These are phyloP conservation scores for Hyphopichia pseudoburtonii DNA, from an alignment of 1,139 yeast species.

Conservation along the genomic window DNA sequence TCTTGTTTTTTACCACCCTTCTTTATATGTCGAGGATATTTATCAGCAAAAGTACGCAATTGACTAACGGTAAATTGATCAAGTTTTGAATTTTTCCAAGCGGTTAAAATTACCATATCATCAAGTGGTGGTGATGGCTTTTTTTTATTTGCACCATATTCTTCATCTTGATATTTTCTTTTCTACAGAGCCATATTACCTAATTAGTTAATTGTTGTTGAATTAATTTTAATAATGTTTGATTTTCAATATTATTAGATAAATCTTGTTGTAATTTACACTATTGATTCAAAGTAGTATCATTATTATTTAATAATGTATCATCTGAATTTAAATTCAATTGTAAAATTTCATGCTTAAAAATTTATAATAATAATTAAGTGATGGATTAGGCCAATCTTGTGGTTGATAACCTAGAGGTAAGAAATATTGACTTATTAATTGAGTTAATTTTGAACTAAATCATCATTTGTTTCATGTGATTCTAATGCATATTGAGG, in stretches of 20 bases:
- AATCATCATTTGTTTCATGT: constrained; percentile 9
- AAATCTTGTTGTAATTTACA: constrained; percentile 18
- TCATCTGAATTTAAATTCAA: constrained; percentile 45
- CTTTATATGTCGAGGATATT: constrained; percentile 32
- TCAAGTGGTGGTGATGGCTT: constrained; percentile 21
- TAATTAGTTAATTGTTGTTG: constrained; percentile 17
- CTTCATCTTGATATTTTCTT: not conserved
- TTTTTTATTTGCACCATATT: constrained; percentile 12
- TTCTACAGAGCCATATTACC: constrained; percentile 14
- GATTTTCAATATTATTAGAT: constrained; percentile 1
- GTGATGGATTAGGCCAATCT: constrained; percentile 63
- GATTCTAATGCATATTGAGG: too few species aligned
- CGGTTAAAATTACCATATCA: constrained; percentile 35
- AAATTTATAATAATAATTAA: constrained; percentile 65
- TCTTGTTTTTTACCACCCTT: constrained; percentile 42
- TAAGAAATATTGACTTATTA: constrained; percentile 14
- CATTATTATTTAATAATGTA: constrained; percentile 15
- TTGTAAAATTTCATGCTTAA: constrained; percentile 70
- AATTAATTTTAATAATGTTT: constrained; percentile 11
- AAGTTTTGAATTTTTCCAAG: constrained; percentile 41
- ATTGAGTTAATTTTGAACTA: constrained; percentile 13
- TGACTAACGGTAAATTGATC: constrained; percentile 39
- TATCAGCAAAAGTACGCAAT: constrained; percentile 34
- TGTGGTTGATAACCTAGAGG: constrained; percentile 52
- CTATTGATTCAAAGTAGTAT: constrained; percentile 16